Evolutionary conservation across 495 filamentous ascomycete genomes (phyloP).

Genomic region (Cercophora scortea): DNA sequence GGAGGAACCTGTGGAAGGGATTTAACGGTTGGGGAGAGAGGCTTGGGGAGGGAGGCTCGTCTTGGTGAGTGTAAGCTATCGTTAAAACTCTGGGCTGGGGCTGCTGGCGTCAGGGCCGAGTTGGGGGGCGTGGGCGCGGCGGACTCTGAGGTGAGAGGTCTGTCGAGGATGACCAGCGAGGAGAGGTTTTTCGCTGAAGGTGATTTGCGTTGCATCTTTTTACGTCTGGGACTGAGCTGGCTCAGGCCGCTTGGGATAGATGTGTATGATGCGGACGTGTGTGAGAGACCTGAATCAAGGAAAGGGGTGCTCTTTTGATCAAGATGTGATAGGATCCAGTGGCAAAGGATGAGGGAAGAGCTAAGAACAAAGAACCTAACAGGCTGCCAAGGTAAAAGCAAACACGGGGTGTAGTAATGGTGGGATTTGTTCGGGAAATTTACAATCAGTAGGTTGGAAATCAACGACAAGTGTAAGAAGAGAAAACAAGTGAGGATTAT

Average conservation of each 20-base stretch:
- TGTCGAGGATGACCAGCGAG: not conserved
- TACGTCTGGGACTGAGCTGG: not conserved
- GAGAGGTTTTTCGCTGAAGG: not conserved
- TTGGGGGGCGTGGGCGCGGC: not conserved
- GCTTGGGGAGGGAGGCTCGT: not conserved
- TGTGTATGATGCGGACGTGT: not conserved
- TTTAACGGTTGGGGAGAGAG: not conserved
- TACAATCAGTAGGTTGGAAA: too few species aligned
- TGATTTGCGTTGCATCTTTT: not conserved
- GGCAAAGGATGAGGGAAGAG: too few species aligned
- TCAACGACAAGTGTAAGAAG: too few species aligned
- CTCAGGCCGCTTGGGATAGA: not conserved
- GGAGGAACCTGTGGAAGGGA: not conserved
- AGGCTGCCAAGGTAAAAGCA: too few species aligned
- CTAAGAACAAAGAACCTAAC: too few species aligned
- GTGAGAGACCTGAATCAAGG: not conserved
- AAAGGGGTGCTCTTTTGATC: not conserved
- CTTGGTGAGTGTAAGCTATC: not conserved
- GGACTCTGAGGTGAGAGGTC: not conserved
- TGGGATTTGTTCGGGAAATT: too few species aligned
- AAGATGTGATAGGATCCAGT: not conserved
- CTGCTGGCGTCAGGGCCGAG: not conserved
- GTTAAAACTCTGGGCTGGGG: not conserved
- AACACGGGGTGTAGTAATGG: too few species aligned
- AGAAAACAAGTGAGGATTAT: too few species aligned